A percentile compares a stretch with the other conserved stretches of the same genome.
Evolutionary conservation across 306 rosid genomes (phyloP).

Genomic region (Prunus davidiana): DNA sequence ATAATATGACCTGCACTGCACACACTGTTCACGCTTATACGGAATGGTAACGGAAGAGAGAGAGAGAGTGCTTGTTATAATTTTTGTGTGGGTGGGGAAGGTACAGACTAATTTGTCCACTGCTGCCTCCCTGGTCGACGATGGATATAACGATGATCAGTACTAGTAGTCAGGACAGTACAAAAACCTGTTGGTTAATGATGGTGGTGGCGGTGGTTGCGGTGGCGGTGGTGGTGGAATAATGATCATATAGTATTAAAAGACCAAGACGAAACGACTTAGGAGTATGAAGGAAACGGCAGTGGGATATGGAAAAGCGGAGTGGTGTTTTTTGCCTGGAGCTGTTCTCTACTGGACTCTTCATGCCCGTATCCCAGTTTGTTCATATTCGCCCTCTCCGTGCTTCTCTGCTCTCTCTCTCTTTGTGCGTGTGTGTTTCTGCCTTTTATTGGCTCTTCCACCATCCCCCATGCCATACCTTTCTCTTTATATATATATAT

Average conservation of each 20-base stretch:
- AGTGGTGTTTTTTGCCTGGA: not conserved
- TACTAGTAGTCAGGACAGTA: not conserved
- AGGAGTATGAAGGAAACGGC: not conserved
- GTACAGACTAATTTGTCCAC: not conserved
- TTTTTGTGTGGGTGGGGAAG: not conserved
- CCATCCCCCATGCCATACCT: not conserved
- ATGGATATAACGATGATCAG: too few species aligned
- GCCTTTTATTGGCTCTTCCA: not conserved
- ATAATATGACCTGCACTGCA: constrained; percentile 3
- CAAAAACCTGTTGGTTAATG: too few species aligned
- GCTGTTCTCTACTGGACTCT: not conserved
- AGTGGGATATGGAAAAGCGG: not conserved
- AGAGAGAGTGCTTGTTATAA: constrained; percentile 8
- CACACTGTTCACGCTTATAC: not conserved
- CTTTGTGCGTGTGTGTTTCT: not conserved
- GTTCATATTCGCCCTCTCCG: not conserved
- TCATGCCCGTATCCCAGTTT: not conserved
- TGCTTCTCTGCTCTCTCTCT: not conserved
- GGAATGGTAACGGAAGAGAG: constrained; percentile 8
- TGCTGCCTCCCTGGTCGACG: too few species aligned
- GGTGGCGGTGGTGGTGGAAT: not conserved
- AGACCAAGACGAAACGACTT: not conserved
- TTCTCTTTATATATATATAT: not conserved
- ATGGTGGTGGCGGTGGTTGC: not conserved
- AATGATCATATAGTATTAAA: not conserved